phyloP scores from a whole-genome alignment of 495 filamentous ascomycete genomes.

The Saxophila tyrrhenica region DNA sequence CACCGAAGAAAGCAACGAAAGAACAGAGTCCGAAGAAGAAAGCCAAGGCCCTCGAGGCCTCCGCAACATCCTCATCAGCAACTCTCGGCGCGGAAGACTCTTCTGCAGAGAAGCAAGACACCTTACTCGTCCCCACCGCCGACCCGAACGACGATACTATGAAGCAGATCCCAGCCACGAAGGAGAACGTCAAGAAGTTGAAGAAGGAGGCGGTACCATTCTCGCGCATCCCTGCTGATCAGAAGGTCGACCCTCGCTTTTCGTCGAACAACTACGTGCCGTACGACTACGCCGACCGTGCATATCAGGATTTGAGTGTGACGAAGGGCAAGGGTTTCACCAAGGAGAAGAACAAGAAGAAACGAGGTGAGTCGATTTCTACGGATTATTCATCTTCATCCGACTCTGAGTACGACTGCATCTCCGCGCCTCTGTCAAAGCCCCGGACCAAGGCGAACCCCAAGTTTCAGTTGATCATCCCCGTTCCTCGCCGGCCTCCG shows the following conservation, averaged over 20 bases:
- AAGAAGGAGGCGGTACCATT: conserved; percentile 52
- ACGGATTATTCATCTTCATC: conserved; percentile 2
- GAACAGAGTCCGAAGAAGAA: neutral
- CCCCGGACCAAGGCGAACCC: neutral
- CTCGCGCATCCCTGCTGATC: conserved; percentile 49
- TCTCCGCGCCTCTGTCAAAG: neutral
- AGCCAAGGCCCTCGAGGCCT: neutral
- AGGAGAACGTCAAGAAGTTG: conserved; percentile 9
- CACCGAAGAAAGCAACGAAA: conserved; percentile 11
- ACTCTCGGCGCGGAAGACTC: conserved; percentile 7
- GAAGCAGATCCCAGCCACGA: conserved; percentile 2
- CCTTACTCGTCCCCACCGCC: neutral
- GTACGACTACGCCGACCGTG: conserved; percentile 80
- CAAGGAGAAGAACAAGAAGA: conserved; percentile 99
- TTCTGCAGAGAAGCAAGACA: neutral
- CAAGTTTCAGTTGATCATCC: no score
- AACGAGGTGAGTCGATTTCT: conserved; percentile 47
- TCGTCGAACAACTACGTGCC: conserved; percentile 60
- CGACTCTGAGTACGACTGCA: neutral
- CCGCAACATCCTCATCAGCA: conserved; percentile 17
- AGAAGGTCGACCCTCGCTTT: conserved; percentile 48
- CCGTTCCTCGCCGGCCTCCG: no score
- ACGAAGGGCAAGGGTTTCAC: conserved; percentile 96
- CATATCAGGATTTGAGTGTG: conserved; percentile 73
- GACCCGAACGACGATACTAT: neutral